These are phyloP conservation scores for Taphrina deformans DNA, from an alignment of 1,139 yeast genomes.

Conservation along the genomic window DNA sequence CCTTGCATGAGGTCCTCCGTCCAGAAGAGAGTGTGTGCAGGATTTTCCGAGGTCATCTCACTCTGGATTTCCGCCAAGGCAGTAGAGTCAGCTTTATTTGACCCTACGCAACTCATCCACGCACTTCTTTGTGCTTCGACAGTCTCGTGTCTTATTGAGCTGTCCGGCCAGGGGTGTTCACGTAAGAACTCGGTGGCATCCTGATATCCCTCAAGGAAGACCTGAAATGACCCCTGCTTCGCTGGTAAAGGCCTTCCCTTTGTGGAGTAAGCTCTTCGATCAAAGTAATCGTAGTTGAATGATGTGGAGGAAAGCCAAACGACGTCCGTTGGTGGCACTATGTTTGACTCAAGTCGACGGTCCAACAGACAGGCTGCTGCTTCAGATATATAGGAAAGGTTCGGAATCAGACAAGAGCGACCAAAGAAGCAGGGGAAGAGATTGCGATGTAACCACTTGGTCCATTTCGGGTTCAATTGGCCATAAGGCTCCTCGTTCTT, in stretches of 20 bases:
- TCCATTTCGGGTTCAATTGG: conserved; percentile 75
- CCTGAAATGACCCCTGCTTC: conserved; percentile 69
- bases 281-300: conserved; percentile 59
- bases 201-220: conserved; percentile 59
- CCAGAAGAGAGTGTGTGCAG: conserved; percentile 50
- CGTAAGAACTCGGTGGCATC: conserved; percentile 65
- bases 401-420: conserved; percentile 62
- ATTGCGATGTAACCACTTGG: conserved; percentile 75
- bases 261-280: conserved; percentile 44
- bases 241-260: conserved; percentile 46
- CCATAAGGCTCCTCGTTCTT: conserved; percentile 83
- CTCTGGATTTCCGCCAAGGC: conserved; percentile 18
- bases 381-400: conserved; percentile 70
- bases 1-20: conserved; percentile 53
- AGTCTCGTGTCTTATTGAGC: neutral
- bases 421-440: conserved; percentile 78
- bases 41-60: conserved; percentile 9
- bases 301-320: conserved; percentile 56
- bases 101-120: conserved; percentile 25
- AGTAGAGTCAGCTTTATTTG: conserved; percentile 1
- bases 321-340: conserved; percentile 68
- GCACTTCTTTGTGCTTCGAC: conserved; percentile 14
- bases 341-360: conserved; percentile 57
- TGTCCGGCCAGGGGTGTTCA: conserved; percentile 58
- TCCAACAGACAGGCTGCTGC: conserved; percentile 70